These are phyloP conservation scores for Naumovozyma castellii DNA, from an alignment of 805 yeast genomes.

Conservation along the genomic window DNA sequence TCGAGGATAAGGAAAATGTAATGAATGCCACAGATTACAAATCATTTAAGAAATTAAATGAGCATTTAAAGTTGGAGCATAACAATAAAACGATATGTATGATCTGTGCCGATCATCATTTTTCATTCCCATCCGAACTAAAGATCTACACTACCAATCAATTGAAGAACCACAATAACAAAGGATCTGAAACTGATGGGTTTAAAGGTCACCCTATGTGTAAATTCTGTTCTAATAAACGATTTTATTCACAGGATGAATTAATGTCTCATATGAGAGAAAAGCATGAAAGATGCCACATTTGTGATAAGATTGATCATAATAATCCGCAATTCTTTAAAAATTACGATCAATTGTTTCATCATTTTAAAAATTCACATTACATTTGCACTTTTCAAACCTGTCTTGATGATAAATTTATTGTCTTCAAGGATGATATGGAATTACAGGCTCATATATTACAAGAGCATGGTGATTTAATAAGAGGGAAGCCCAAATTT, in stretches of 20 bases:
- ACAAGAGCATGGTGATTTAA: conserved; percentile 49
- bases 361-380: conserved; percentile 68
- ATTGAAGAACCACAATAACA: conserved; percentile 48
- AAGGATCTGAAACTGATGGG: conserved; percentile 36
- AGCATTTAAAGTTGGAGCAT: conserved; percentile 60
- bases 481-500: conserved; percentile 28
- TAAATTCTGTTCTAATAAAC: conserved; percentile 59
- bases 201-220: conserved; percentile 88
- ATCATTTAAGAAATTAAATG: conserved; percentile 48
- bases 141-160: conserved; percentile 50
- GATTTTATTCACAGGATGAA: conserved; percentile 87
- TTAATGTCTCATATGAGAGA: conserved; percentile 72
- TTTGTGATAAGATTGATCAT: conserved; percentile 66
- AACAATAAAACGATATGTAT: conserved; percentile 51
- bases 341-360: conserved; percentile 63
- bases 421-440: conserved; percentile 78
- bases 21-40: conserved; percentile 29
- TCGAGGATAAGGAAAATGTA: conserved; percentile 2
- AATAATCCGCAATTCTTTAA: conserved; percentile 63
- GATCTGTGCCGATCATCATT: conserved; percentile 68
- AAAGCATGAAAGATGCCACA: conserved; percentile 78
- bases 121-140: conserved; percentile 67
- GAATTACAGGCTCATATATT: conserved; percentile 85
- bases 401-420: conserved; percentile 84
- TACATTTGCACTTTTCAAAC: conserved; percentile 64